These are phyloP conservation scores for Coccomyxa sp. DNA, from an alignment of 139 green algal species.

Conservation along the genomic window DNA sequence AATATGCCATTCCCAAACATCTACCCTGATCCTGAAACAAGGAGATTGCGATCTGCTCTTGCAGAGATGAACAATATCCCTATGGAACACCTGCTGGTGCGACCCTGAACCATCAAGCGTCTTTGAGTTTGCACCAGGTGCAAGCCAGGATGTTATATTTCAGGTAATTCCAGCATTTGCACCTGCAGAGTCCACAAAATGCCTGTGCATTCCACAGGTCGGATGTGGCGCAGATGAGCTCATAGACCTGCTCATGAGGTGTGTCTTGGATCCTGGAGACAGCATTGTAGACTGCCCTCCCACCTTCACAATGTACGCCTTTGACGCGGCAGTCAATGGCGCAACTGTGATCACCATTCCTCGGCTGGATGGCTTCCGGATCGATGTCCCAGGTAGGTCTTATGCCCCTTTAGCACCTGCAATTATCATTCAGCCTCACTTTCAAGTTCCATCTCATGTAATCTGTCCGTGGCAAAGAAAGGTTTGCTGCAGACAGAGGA, in stretches of 20 bases:
- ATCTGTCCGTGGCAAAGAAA: not conserved
- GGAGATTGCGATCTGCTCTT: conserved; percentile 72
- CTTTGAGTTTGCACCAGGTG: not conserved
- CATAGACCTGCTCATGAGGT: conserved; percentile 94
- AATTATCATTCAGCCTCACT: not conserved
- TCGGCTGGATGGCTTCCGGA: conserved; percentile 72
- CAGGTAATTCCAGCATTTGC: not conserved
- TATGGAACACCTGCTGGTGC: conserved; percentile 87
- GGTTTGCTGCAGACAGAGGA: too few relatives aligned
- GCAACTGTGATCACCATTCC: conserved; percentile 81
- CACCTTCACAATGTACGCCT: conserved; percentile 98
- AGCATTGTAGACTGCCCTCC: conserved; percentile 89
- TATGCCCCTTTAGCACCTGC: too few relatives aligned
- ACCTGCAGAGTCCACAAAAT: not conserved
- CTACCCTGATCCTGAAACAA: conserved; percentile 95
- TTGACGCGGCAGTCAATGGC: conserved; percentile 94
- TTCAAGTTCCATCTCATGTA: not conserved
- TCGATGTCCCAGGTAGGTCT: conserved; percentile 77
- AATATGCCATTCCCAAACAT: conserved; percentile 91
- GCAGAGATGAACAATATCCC: conserved; percentile 66
- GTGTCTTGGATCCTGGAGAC: conserved; percentile 89
- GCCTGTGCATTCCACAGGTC: conserved; percentile 52
- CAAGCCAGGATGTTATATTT: not conserved
- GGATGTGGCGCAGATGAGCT: conserved; percentile 94
- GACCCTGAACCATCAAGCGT: conserved; percentile 1